Conservation (phyloP, 2,329 filamentous ascomycete genomes). For the Phaeosphaeria sp. region DNA sequence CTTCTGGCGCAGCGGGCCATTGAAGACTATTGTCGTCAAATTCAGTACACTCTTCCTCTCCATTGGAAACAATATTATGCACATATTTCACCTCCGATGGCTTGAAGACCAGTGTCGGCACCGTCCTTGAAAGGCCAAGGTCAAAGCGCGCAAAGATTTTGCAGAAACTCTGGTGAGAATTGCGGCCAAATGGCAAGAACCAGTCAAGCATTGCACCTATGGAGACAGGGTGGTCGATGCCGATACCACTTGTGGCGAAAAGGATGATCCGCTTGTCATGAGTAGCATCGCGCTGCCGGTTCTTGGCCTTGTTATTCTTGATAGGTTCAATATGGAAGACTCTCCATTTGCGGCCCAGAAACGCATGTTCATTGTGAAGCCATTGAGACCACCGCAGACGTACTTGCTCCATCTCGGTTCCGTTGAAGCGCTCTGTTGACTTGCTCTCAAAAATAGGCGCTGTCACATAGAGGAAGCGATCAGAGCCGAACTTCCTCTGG, state of each 20-base stretch:
- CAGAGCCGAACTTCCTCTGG: conserved; percentile 46
- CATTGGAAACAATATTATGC: conserved; percentile 40
- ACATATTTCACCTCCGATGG: conserved; percentile 45
- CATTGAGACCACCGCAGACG: conserved; percentile 22
- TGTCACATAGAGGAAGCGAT: conserved; percentile 52
- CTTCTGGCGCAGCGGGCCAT: conserved; percentile 22
- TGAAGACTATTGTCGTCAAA: conserved; percentile 45
- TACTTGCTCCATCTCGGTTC: conserved; percentile 2
- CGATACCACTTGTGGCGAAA: conserved; percentile 44
- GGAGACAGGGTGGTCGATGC: conserved; percentile 24
- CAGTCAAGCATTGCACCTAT: conserved; percentile 45
- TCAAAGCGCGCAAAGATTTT: conserved; percentile 54
- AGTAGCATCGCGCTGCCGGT: neutral
- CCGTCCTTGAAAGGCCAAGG: conserved; percentile 51
- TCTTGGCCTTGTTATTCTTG: conserved; percentile 30
- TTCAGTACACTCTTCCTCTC: conserved; percentile 36
- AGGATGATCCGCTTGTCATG: conserved; percentile 37
- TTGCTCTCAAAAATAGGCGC: conserved; percentile 37
- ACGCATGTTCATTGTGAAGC: conserved; percentile 42
- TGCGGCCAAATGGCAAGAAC: conserved; percentile 49
- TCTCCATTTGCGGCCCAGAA: conserved; percentile 52
- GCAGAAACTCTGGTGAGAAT: conserved; percentile 45
- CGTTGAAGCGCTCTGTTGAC: conserved; percentile 11
- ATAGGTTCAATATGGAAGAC: conserved; percentile 47
- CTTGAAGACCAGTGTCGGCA: conserved; percentile 44